phyloP scores from a whole-genome alignment of 2,329 filamentous ascomycete genomes.

The Ceratocystis lukuohia region DNA sequence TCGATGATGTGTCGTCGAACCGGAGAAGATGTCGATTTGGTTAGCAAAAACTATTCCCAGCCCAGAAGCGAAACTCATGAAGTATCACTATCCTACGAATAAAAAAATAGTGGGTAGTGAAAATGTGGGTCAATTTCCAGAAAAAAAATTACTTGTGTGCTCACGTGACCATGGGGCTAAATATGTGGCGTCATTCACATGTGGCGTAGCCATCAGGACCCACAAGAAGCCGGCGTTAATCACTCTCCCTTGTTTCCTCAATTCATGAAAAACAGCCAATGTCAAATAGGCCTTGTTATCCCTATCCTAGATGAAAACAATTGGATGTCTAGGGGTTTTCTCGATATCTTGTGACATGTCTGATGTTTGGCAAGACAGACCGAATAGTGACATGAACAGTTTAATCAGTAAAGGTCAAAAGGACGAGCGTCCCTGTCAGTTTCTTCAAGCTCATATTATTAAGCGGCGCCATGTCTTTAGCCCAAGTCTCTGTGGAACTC shows the following conservation, averaged over 20 bases:
- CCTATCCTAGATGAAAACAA: neutral
- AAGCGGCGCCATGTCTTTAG: neutral
- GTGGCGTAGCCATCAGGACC: neutral
- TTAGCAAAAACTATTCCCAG: slow-evolving; percentile 21
- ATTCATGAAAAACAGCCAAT: neutral
- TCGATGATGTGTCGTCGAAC: slow-evolving; percentile 24
- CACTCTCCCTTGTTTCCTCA: neutral
- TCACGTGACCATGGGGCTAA: slow-evolving; percentile 14
- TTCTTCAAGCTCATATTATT: too few relatives aligned
- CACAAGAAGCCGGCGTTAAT: neutral
- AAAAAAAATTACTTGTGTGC: slow-evolving; percentile 11
- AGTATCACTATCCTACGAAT: slow-evolving; percentile 2
- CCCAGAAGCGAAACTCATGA: slow-evolving; percentile 5
- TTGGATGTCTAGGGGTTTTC: neutral
- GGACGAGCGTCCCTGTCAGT: too few relatives aligned
- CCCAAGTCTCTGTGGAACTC: neutral
- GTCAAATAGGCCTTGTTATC: neutral
- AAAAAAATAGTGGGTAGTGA: slow-evolving; percentile 14
- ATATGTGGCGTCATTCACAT: neutral
- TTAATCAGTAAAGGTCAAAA: neutral
- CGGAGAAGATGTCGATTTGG: slow-evolving; percentile 24
- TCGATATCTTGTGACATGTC: neutral
- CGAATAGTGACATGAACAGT: neutral
- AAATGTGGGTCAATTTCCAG: slow-evolving; percentile 13
- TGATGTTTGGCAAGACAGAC: neutral